phyloP scores from a whole-genome alignment of 1,284 basidiomycete genomes.

The Microbotryum lychnidis-dioicae region DNA sequence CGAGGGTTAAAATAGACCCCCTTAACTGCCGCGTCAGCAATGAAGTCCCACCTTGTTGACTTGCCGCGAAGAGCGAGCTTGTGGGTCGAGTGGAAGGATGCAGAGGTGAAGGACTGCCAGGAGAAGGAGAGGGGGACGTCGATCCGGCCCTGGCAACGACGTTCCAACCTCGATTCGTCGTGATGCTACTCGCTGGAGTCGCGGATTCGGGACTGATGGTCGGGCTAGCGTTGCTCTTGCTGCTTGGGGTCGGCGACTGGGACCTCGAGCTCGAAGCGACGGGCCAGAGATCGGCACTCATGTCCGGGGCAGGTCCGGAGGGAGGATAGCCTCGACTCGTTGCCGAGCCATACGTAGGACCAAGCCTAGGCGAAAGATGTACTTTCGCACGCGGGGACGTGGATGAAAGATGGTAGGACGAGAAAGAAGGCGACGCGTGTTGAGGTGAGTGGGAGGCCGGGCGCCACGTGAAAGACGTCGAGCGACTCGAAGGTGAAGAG shows the following conservation, averaged over 20 bases:
- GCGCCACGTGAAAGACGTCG: constrained; percentile 14
- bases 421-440: constrained; percentile 15
- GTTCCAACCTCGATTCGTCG: background rate
- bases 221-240: background rate
- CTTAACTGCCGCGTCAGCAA: constrained; percentile 14
- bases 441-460: constrained; percentile 1
- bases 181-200: background rate
- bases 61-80: background rate
- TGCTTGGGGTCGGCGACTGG: background rate
- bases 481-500: constrained; percentile 8
- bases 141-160: constrained; percentile 19
- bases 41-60: background rate
- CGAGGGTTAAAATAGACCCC: background rate
- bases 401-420: constrained; percentile 1
- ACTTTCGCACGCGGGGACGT: constrained; percentile 16
- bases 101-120: constrained; percentile 1
- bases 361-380: constrained; percentile 29
- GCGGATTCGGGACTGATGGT: background rate
- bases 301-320: constrained; percentile 17
- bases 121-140: constrained; percentile 1
- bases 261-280: background rate
- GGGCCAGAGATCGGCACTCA: constrained; percentile 24
- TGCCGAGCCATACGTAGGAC: constrained; percentile 20
- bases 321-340: background rate
- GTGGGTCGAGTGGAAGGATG: background rate